Evolutionary conservation across 768 basidiomycete species (phyloP).

Genomic region (Kwoniella pini): DNA sequence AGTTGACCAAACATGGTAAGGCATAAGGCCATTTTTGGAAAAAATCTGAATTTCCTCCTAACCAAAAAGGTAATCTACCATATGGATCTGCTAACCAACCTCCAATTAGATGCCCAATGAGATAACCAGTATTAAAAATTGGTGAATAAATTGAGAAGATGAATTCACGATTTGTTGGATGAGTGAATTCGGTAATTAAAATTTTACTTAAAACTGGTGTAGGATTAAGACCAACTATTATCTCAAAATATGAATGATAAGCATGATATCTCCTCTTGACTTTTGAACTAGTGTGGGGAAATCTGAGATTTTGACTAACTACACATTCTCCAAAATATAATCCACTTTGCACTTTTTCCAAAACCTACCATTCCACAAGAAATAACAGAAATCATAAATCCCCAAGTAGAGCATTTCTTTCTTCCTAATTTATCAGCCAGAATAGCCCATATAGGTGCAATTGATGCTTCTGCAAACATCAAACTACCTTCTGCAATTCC

Average conservation of each 20-base stretch:
- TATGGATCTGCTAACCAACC: constrained; percentile 31
- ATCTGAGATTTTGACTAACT: constrained; percentile 37
- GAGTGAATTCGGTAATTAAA: constrained; percentile 27
- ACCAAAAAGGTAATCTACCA: constrained; percentile 30
- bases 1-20: constrained; percentile 33
- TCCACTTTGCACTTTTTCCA: constrained; percentile 26
- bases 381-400: constrained; percentile 20
- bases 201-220: constrained; percentile 27
- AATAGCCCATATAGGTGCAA: constrained; percentile 37
- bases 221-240: constrained; percentile 42
- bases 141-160: constrained; percentile 43
- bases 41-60: constrained; percentile 31
- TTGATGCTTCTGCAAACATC: constrained; percentile 38
- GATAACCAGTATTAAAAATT: constrained; percentile 25
- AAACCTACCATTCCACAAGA: constrained; percentile 31
- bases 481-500: constrained; percentile 40
- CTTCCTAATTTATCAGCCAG: constrained; percentile 38
- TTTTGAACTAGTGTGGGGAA: too few species aligned
- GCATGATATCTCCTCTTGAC: too few species aligned
- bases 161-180: constrained; percentile 31
- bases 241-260: too few species aligned
- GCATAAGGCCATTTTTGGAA: constrained; percentile 36
- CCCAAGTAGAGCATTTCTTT: constrained; percentile 26
- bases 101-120: constrained; percentile 38
- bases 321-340: constrained; percentile 35